Conservation (phyloP, 805 yeast species). For the Candida lessepsii region DNA sequence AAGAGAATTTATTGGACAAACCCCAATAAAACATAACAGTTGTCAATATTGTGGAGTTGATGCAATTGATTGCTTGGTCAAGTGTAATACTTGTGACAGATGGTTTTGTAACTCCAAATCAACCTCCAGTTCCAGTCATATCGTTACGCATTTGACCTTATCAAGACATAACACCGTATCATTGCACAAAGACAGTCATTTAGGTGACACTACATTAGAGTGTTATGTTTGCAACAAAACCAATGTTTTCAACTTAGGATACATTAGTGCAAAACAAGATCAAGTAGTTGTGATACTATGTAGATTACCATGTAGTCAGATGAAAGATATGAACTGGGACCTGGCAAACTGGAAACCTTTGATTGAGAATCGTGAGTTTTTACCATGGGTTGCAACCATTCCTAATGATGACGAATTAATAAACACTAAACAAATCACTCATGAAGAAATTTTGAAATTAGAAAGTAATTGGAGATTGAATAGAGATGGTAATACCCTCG, state of each 20-base stretch:
- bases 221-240: slow-evolving; percentile 87
- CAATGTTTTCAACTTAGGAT: slow-evolving; percentile 80
- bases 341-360: slow-evolving; percentile 83
- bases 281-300: slow-evolving; percentile 85
- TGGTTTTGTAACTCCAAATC: slow-evolving; percentile 88
- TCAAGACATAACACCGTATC: slow-evolving; percentile 74
- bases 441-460: slow-evolving; percentile 64
- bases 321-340: slow-evolving; percentile 80
- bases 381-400: slow-evolving; percentile 76
- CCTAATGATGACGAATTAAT: slow-evolving; percentile 66
- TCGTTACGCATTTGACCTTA: slow-evolving; percentile 79
- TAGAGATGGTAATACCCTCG: slow-evolving; percentile 68
- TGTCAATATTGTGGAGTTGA: slow-evolving; percentile 76
- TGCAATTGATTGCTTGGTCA: slow-evolving; percentile 61
- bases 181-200: slow-evolving; percentile 74
- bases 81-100: slow-evolving; percentile 71
- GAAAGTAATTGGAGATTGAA: slow-evolving; percentile 83
- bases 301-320: slow-evolving; percentile 83
- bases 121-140: slow-evolving; percentile 61
- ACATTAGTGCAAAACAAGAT: slow-evolving; percentile 82
- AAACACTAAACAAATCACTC: slow-evolving; percentile 55
- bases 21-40: not conserved
- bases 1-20: slow-evolving; percentile 14
- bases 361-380: slow-evolving; percentile 72
- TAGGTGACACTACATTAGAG: slow-evolving; percentile 85